These are phyloP conservation scores for Balakata baccata DNA, from an alignment of 345 rosid genomes.

Conservation along the genomic window DNA sequence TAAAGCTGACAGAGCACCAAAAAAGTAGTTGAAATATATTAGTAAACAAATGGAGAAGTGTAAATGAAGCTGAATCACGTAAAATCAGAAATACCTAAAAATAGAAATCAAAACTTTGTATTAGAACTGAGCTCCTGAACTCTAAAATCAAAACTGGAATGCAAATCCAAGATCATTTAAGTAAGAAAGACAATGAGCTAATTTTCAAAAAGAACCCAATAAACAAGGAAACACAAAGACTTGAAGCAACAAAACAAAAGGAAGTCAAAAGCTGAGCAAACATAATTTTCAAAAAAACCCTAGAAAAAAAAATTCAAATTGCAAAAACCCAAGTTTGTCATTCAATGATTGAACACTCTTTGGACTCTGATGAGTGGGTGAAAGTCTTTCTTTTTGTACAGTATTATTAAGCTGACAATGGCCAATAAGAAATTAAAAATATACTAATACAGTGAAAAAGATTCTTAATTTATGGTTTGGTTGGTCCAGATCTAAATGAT, in stretches of 20 bases:
- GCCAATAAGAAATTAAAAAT: not conserved
- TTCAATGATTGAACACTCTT: constrained; percentile 42
- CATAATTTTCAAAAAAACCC: constrained; percentile 21
- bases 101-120: not conserved
- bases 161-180: not conserved
- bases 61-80: constrained; percentile 19
- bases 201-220: constrained; percentile 7
- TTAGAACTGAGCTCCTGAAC: not conserved
- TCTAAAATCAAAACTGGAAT: not conserved
- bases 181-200: not conserved
- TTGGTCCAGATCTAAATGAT: constrained; percentile 29
- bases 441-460: not conserved
- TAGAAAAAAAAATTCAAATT: not conserved
- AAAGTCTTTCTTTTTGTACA: not conserved
- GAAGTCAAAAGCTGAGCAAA: constrained; percentile 28
- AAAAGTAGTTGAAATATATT: not conserved
- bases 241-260: constrained; percentile 15
- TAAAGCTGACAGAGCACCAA: constrained; percentile 5
- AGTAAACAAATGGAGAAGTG: constrained; percentile 9
- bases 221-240: constrained; percentile 1
- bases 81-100: constrained; percentile 1
- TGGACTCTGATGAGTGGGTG: constrained; percentile 27
- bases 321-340: constrained; percentile 15
- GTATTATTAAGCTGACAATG: not conserved
- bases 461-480: constrained; percentile 2